phyloP scores from a whole-genome alignment of 2,329 filamentous ascomycete species.

The Penicillium sp. region DNA sequence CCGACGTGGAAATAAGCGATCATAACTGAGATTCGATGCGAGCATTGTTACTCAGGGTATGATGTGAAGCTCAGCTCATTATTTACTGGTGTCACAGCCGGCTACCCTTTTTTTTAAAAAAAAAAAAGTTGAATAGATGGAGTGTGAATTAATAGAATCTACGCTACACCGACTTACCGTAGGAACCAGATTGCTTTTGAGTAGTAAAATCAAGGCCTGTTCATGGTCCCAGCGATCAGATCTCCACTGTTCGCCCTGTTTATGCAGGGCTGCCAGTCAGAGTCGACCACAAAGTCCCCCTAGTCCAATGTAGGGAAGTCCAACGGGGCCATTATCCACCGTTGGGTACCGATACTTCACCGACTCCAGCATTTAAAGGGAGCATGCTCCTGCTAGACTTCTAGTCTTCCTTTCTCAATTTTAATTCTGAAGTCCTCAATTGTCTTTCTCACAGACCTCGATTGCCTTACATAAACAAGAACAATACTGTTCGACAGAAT shows the following conservation, averaged over 20 bases:
- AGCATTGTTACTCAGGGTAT: background rate
- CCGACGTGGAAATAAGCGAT: constrained; percentile 32
- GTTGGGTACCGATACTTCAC: constrained; percentile 17
- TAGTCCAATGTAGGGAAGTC: constrained; percentile 13
- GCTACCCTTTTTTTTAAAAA: background rate
- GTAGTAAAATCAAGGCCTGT: background rate
- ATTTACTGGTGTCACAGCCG: background rate
- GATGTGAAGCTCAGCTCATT: background rate
- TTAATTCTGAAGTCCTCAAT: background rate
- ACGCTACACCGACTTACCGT: background rate
- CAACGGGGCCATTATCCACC: constrained; percentile 16
- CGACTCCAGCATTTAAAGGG: constrained; percentile 8
- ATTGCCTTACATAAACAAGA: constrained; percentile 4
- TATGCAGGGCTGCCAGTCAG: constrained; percentile 11
- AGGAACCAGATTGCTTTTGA: background rate
- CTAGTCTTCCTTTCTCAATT: background rate
- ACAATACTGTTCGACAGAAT: constrained; percentile 1
- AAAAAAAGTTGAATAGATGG: constrained; percentile 8
- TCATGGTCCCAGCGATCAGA: background rate
- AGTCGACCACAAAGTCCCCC: constrained; percentile 5
- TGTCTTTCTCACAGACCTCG: background rate
- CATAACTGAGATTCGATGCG: constrained; percentile 9
- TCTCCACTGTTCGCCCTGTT: constrained; percentile 2
- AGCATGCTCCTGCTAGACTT: background rate
- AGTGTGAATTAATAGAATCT: background rate